A percentile compares a stretch with the other conserved stretches of the same genome.
Evolutionary conservation across 2,329 filamentous ascomycete genomes (phyloP).

Genomic region (Aureobasidium melanogenum): DNA sequence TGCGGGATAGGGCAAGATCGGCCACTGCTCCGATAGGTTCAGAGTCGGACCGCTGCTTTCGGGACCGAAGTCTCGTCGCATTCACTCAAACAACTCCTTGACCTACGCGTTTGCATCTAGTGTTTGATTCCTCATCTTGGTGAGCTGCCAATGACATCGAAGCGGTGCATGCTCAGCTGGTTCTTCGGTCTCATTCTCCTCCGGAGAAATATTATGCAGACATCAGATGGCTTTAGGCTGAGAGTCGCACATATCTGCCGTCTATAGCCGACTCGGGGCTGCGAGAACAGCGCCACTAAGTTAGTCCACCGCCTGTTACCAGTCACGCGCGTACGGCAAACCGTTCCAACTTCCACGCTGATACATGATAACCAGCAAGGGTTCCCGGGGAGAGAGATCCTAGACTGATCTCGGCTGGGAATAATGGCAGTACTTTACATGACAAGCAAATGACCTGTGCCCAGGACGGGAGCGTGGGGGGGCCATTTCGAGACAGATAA

Average conservation of each 20-base stretch:
- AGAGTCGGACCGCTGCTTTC: constrained; percentile 3
- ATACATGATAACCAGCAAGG: constrained; percentile 1
- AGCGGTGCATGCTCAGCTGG: background rate
- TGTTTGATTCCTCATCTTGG: background rate
- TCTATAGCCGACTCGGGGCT: constrained; percentile 3
- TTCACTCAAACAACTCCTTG: background rate
- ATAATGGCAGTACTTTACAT: background rate
- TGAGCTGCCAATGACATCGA: no score
- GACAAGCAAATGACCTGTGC: background rate
- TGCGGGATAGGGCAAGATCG: background rate
- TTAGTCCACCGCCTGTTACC: constrained; percentile 8
- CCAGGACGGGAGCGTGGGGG: background rate
- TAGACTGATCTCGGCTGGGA: background rate
- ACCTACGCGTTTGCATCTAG: background rate
- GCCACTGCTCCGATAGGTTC: background rate
- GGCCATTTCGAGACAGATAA: background rate
- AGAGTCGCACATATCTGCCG: constrained; percentile 2
- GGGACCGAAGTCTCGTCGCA: background rate
- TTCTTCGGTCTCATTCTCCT: background rate
- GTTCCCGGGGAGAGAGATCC: background rate
- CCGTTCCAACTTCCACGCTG: constrained; percentile 6
- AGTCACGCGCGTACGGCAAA: constrained; percentile 5
- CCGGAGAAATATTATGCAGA: background rate
- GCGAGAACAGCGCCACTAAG: constrained; percentile 1
- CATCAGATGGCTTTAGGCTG: background rate